These are phyloP conservation scores for Tricholomella constricta DNA, from an alignment of 768 basidiomycete species.

Conservation along the genomic window DNA sequence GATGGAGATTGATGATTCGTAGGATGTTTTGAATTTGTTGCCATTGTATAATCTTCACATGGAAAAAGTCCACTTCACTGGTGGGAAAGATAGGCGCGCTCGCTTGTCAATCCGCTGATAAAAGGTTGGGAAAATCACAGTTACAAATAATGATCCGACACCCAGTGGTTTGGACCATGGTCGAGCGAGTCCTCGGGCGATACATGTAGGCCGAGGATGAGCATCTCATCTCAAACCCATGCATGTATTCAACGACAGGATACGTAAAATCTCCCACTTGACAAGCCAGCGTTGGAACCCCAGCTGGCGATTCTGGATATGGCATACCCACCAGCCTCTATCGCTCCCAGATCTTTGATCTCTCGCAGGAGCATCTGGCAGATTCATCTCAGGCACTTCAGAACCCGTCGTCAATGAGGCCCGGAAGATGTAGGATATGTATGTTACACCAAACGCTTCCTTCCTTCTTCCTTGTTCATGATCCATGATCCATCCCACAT, in stretches of 20 bases:
- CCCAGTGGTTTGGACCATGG: not conserved
- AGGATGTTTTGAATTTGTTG: conserved; percentile 3
- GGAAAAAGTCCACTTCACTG: not conserved
- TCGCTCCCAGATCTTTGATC: no score
- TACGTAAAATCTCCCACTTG: no score
- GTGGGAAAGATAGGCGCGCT: no score
- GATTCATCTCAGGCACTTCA: no score
- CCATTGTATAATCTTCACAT: conserved; percentile 3
- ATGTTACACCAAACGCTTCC: no score
- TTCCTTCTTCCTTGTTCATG: not conserved
- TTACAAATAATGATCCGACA: not conserved
- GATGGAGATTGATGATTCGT: conserved; percentile 35
- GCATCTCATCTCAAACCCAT: not conserved
- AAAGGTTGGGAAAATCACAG: not conserved
- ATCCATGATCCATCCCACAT: not conserved
- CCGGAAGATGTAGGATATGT: no score
- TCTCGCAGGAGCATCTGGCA: no score
- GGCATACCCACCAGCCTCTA: no score
- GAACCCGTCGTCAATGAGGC: no score
- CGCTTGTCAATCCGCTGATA: not conserved
- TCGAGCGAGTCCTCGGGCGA: conserved; percentile 4
- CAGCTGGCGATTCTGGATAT: no score
- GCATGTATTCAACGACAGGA: no score
- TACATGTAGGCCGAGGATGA: not conserved
- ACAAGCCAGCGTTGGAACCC: no score